Evolutionary conservation across 257 asterid genomes (phyloP).

Genomic region (Solanum stenotomum): DNA sequence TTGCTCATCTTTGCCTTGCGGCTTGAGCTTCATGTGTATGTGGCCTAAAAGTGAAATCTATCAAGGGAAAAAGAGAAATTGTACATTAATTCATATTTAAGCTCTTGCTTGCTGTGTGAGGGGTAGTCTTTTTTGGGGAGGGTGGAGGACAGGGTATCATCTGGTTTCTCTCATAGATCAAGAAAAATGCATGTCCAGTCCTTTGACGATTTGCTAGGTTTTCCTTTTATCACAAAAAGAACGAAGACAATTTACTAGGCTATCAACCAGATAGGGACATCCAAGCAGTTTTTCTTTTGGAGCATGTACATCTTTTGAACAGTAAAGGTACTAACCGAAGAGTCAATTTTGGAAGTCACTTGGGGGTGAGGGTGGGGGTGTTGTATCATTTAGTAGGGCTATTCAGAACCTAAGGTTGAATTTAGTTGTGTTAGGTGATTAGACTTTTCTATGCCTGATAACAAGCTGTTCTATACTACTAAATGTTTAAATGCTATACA

Average conservation of each 20-base stretch:
- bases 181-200: background rate
- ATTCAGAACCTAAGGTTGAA: background rate
- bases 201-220: background rate
- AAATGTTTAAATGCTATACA: background rate
- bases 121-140: background rate
- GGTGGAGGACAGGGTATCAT: background rate
- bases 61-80: background rate
- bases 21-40: background rate
- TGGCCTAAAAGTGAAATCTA: background rate
- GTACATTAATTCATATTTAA: background rate
- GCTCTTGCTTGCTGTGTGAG: background rate
- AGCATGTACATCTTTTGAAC: background rate
- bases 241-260: background rate
- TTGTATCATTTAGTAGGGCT: background rate
- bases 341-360: background rate
- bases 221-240: background rate
- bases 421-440: background rate
- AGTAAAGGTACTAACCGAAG: background rate
- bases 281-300: background rate
- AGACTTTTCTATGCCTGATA: background rate
- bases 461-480: background rate
- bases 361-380: background rate
- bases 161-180: background rate
- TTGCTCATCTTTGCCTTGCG: background rate
- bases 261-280: background rate